Percentiles rank a stretch among this genome's conserved stretches.
These are phyloP conservation scores for Chionographis japonica DNA, from an alignment of 106 monocot genomes.

Conservation along the genomic window DNA sequence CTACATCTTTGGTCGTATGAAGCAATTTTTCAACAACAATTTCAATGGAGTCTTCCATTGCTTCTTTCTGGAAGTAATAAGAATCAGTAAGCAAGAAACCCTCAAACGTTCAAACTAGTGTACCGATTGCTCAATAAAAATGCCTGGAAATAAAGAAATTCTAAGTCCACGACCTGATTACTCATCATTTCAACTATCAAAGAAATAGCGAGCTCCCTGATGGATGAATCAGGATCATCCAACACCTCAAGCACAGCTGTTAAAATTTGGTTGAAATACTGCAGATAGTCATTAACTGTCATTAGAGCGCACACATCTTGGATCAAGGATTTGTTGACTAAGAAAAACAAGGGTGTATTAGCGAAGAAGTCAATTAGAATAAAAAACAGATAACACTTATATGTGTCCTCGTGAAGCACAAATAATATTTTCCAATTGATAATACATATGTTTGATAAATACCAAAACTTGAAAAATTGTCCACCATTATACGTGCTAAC, in stretches of 20 bases:
- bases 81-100: background rate
- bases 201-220: constrained; percentile 77
- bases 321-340: background rate
- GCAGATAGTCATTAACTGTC: constrained; percentile 17
- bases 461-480: no score
- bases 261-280: constrained; percentile 99
- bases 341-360: no score
- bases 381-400: no score
- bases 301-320: constrained; percentile 9
- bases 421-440: no score
- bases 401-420: no score
- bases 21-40: constrained; percentile 94
- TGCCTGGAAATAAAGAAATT: background rate
- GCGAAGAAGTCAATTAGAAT: no score
- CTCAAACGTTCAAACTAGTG: background rate
- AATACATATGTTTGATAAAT: no score
- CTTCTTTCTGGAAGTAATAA: constrained; percentile 46
- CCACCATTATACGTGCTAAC: no score
- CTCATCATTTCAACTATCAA: constrained; percentile 82
- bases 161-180: constrained; percentile 54
- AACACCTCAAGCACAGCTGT: constrained; percentile 85
- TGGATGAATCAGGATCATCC: constrained; percentile 75
- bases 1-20: constrained; percentile 61
- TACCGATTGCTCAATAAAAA: no score
- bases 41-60: constrained; percentile 90